These are phyloP conservation scores for Coemansia sp. DNA, from an alignment of 192 early-diverging fungal genomes.

Conservation along the genomic window DNA sequence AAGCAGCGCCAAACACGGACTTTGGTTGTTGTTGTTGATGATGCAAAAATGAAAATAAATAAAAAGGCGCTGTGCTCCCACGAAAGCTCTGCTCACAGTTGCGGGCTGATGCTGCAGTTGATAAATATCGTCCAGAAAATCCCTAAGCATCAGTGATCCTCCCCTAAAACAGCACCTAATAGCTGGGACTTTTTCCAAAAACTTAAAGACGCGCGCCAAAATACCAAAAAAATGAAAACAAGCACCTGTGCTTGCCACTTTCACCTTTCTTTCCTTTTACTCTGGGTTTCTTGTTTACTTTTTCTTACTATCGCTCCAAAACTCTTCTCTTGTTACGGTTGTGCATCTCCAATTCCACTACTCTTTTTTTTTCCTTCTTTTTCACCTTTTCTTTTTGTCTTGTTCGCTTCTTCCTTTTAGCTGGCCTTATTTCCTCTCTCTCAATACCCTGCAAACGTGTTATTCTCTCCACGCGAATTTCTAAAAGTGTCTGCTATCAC, in stretches of 20 bases:
- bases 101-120: no score
- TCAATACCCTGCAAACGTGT: background rate
- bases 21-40: no score
- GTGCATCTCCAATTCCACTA: slow-evolving; percentile 4
- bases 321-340: slow-evolving; percentile 3
- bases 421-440: background rate
- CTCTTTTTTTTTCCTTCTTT: background rate
- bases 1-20: no score
- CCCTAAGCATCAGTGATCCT: no score
- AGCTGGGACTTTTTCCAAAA: background rate
- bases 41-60: no score
- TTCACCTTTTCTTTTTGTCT: background rate
- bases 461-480: no score
- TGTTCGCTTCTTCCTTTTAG: background rate
- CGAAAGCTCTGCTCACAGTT: no score
- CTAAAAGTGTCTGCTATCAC: no score
- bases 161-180: no score
- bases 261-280: background rate
- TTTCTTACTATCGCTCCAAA: background rate
- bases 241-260: background rate
- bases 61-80: no score
- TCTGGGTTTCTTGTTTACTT: background rate
- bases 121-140: no score
- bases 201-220: background rate
- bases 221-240: background rate